Conservation (phyloP, 306 rosid genomes). For the Trifolium pratense region DNA sequence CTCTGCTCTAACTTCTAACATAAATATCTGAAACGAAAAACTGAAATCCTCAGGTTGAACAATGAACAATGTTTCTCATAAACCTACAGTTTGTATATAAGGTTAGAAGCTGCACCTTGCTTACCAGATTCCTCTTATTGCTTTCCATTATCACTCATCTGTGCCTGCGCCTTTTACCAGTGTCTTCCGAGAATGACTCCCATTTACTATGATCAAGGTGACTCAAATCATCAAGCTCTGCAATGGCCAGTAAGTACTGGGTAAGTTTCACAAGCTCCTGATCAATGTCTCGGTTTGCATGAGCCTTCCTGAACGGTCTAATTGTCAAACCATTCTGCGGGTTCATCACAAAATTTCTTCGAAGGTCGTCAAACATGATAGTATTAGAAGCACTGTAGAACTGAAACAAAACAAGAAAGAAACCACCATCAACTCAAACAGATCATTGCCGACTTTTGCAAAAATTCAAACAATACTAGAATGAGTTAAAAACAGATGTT, state of each 20-base stretch:
- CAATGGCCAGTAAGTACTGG: constrained; percentile 89
- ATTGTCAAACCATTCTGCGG: constrained; percentile 92
- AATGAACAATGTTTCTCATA: background rate
- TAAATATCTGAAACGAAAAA: constrained; percentile 31
- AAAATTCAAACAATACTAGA: background rate
- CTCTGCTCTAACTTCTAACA: constrained; percentile 7
- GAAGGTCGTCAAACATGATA: constrained; percentile 89
- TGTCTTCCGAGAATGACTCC: constrained; percentile 72
- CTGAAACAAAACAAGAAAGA: constrained; percentile 55
- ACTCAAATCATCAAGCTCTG: constrained; percentile 86
- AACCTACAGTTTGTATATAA: constrained; percentile 8
- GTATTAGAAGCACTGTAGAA: constrained; percentile 80
- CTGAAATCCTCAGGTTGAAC: constrained; percentile 35
- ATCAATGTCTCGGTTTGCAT: constrained; percentile 79
- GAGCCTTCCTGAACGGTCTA: constrained; percentile 98
- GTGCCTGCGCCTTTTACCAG: constrained; percentile 81
- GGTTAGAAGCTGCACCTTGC: constrained; percentile 30
- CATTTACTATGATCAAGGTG: constrained; percentile 69
- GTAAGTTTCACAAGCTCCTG: constrained; percentile 88
- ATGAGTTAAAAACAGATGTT: background rate
- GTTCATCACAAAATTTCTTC: constrained; percentile 96
- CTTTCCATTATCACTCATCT: constrained; percentile 35
- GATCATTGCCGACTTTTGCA: background rate
- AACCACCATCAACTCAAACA: constrained; percentile 34
- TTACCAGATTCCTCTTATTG: constrained; percentile 35